Evolutionary conservation across 2,329 filamentous ascomycete species (phyloP), one percentile per base, ranked within the genome.

Genomic region (Fusarium nelsonii): DNA sequence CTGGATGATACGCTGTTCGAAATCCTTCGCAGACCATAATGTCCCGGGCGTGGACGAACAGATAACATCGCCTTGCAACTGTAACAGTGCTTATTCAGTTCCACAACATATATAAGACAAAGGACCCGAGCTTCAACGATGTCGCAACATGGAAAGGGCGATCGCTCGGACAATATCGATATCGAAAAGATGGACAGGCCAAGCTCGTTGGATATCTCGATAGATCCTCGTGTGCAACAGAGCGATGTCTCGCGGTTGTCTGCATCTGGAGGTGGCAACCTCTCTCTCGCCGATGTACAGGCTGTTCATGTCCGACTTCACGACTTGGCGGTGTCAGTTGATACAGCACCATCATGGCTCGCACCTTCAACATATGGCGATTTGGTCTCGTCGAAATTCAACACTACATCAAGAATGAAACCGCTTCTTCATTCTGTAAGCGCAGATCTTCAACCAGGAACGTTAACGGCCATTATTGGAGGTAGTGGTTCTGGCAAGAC

Each of bases 401-500:
- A 79, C 66, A 81, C 79, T 6, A 70, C 69, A 2, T 75, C 80
- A 4, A 74, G 72, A 8, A 78, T 79, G 61, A 88, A 88, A 73
- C 77, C 80, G 8, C 86, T 94, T 12, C 80, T 94, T 11, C 81
- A 89, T 53, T 85, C 86, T 32, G 86, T 93, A 45, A 86, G 85
- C 67, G 90, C 90, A 3, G 84, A 87, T 26, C 85, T 93, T 75
- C 82, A 83, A 4, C 84, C 87, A 9, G 90, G 91, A 4, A 90
- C 88, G 4, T 78, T 94, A 40, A 93, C 91, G 1, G 91, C 91
- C 10, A 93, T 94, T 54, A 88, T 94, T 59, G 91, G 91, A 11
- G 90, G 91, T 5, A 91, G 89, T 73, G 91, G 91, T 20, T 91
- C 88, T 3, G 91, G 91, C 1, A 93, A 93, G 80, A 92, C 90